A percentile compares a stretch with the other conserved stretches of the same genome.
phyloP scores from a whole-genome alignment of 2,329 filamentous ascomycete genomes.

The Fonsecaea erecta region DNA sequence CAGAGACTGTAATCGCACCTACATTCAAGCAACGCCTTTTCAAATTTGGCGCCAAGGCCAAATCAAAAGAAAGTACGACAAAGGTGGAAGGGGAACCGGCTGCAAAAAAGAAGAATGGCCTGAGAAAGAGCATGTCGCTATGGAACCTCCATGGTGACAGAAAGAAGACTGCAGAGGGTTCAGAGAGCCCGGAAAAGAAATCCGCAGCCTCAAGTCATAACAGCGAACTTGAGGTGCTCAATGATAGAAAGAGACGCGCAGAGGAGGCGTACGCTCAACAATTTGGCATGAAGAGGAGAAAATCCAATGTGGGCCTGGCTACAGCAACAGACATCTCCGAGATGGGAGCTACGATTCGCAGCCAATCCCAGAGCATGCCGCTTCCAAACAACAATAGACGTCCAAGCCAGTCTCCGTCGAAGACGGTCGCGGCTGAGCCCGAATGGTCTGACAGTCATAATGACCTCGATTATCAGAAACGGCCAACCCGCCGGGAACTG shows the following conservation, averaged over 20 bases:
- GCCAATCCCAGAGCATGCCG: neutral
- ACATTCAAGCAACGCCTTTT: slow-evolving; percentile 32
- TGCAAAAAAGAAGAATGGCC: slow-evolving; percentile 31
- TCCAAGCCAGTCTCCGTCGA: slow-evolving; percentile 12
- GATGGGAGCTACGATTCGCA: neutral
- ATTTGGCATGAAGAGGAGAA: slow-evolving; percentile 37
- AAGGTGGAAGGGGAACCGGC: slow-evolving; percentile 15
- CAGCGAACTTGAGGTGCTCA: slow-evolving; percentile 27
- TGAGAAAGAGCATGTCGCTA: slow-evolving; percentile 37
- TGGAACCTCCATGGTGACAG: slow-evolving; percentile 35
- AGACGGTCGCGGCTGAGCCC: slow-evolving; percentile 2
- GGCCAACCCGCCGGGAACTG: slow-evolving; percentile 32
- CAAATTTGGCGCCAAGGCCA: slow-evolving; percentile 32
- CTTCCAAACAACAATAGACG: slow-evolving; percentile 5
- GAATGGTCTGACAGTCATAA: slow-evolving; percentile 18
- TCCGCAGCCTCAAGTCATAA: neutral
- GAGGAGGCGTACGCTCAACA: slow-evolving; percentile 37
- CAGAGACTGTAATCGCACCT: slow-evolving; percentile 28
- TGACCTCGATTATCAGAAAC: slow-evolving; percentile 35
- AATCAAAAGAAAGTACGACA: slow-evolving; percentile 10
- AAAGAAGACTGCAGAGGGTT: slow-evolving; percentile 15
- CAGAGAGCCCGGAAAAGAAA: slow-evolving; percentile 15
- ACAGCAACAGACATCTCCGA: neutral
- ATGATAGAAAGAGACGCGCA: slow-evolving; percentile 38
- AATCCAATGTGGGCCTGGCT: slow-evolving; percentile 22